These are phyloP conservation scores for Fistulifera pelliculosa DNA, from an alignment of 108 stramenopile genomes.

Conservation along the genomic window DNA sequence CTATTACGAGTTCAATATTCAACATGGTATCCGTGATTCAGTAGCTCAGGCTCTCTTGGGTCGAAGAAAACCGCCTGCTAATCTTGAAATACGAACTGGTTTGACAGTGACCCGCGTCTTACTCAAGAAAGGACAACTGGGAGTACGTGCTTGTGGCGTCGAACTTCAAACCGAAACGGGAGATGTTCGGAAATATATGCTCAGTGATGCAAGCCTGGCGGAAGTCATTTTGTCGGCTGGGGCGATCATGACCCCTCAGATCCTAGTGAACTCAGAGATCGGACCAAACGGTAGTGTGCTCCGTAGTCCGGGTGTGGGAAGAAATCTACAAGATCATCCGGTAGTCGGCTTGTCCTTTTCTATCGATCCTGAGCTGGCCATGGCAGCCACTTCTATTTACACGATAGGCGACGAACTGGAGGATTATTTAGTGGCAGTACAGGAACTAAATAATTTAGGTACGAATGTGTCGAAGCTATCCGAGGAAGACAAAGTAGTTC, in stretches of 20 bases:
- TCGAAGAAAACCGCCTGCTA: background rate
- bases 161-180: constrained; percentile 3
- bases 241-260: constrained; percentile 54
- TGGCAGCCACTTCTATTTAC: constrained; percentile 10
- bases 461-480: constrained; percentile 1
- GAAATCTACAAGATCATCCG: constrained; percentile 49
- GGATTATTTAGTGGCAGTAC: constrained; percentile 11
- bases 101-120: constrained; percentile 11
- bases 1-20: constrained; percentile 22
- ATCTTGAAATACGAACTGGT: constrained; percentile 12
- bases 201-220: constrained; percentile 1
- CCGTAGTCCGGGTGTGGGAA: constrained; percentile 40
- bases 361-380: constrained; percentile 5
- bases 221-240: constrained; percentile 66
- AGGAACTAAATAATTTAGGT: background rate
- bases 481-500: background rate
- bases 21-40: constrained; percentile 13
- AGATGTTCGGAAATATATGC: background rate
- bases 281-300: constrained; percentile 24
- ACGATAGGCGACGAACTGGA: constrained; percentile 14
- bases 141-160: constrained; percentile 5
- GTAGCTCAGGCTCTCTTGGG: constrained; percentile 15
- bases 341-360: constrained; percentile 6
- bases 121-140: background rate
- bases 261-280: constrained; percentile 51